phyloP scores from a whole-genome alignment of 805 yeast species.

The Lachancea waltii region DNA sequence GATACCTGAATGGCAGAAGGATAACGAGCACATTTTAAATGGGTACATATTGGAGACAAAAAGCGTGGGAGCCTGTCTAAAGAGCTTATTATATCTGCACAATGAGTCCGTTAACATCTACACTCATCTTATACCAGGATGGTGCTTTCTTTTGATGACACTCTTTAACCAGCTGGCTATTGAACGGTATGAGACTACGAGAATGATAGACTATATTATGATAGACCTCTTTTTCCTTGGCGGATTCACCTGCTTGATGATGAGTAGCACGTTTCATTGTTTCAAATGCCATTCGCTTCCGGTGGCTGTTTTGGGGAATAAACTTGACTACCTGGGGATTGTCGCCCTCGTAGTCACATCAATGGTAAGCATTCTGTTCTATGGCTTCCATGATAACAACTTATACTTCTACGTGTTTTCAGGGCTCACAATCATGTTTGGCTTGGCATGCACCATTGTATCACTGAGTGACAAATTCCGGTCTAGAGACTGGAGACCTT shows the following conservation, averaged over 20 bases:
- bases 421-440: constrained; percentile 46
- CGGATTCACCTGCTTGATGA: constrained; percentile 49
- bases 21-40: constrained; percentile 54
- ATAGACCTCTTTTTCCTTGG: constrained; percentile 42
- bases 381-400: constrained; percentile 43
- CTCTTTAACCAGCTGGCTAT: constrained; percentile 29
- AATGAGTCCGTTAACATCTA: constrained; percentile 72
- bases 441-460: constrained; percentile 52
- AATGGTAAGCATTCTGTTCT: constrained; percentile 44
- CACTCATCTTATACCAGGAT: constrained; percentile 49
- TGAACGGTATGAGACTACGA: constrained; percentile 37
- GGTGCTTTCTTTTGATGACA: constrained; percentile 18
- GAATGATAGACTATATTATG: constrained; percentile 34
- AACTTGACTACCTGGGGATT: constrained; percentile 70
- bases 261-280: constrained; percentile 63
- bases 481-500: constrained; percentile 65
- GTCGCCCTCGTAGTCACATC: constrained; percentile 60
- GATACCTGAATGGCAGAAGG: constrained; percentile 67
- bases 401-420: constrained; percentile 35
- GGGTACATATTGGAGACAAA: constrained; percentile 57
- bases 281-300: constrained; percentile 56
- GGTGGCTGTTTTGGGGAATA: constrained; percentile 55
- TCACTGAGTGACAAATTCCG: constrained; percentile 64
- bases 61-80: constrained; percentile 39
- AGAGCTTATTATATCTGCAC: constrained; percentile 52